Percentiles rank a stretch among this genome's conserved stretches.
Conservation (phyloP, 768 basidiomycete species). For the Boletus pseudopeckii region DNA sequence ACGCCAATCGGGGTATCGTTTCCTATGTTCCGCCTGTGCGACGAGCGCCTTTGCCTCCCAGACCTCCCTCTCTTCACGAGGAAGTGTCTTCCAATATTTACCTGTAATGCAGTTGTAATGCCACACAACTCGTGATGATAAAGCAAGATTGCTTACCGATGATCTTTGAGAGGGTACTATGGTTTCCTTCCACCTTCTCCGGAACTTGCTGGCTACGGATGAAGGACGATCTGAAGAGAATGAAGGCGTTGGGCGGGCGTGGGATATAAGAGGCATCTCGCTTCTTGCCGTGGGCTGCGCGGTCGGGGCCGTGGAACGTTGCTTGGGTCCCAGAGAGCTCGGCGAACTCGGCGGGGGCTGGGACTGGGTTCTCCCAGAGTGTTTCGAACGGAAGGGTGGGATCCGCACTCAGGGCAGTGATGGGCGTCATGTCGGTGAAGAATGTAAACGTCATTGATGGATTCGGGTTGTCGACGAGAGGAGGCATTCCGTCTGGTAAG, state of each 20-base stretch:
- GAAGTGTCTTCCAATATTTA: conserved; percentile 70
- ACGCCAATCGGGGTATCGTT: conserved; percentile 77
- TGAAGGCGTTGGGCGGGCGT: conserved; percentile 82
- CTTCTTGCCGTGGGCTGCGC: conserved; percentile 54
- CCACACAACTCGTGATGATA: neutral
- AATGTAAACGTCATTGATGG: conserved; percentile 60
- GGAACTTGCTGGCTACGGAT: conserved; percentile 72
- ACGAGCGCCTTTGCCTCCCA: conserved; percentile 75
- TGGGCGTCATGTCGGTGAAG: conserved; percentile 55
- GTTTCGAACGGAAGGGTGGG: conserved; percentile 34
- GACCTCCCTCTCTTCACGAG: conserved; percentile 60
- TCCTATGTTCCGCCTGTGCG: conserved; percentile 71
- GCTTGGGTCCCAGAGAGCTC: conserved; percentile 19
- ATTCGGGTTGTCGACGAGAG: conserved; percentile 51
- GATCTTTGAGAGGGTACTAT: conserved; percentile 77
- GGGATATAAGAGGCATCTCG: conserved; percentile 75
- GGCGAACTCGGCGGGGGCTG: conserved; percentile 15
- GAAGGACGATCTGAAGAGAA: conserved; percentile 78
- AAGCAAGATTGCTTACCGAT: conserved; percentile 46
- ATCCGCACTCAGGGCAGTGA: conserved; percentile 42
- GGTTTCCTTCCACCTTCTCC: conserved; percentile 75
- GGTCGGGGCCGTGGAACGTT: conserved; percentile 32
- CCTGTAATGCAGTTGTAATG: conserved; percentile 37
- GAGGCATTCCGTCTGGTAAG: conserved; percentile 45
- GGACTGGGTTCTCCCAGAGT: conserved; percentile 27